A percentile compares a stretch with the other conserved stretches of the same genome.
Evolutionary conservation across 2,329 filamentous ascomycete genomes (phyloP).

Genomic region (Pseudogymnoascus sp.): DNA sequence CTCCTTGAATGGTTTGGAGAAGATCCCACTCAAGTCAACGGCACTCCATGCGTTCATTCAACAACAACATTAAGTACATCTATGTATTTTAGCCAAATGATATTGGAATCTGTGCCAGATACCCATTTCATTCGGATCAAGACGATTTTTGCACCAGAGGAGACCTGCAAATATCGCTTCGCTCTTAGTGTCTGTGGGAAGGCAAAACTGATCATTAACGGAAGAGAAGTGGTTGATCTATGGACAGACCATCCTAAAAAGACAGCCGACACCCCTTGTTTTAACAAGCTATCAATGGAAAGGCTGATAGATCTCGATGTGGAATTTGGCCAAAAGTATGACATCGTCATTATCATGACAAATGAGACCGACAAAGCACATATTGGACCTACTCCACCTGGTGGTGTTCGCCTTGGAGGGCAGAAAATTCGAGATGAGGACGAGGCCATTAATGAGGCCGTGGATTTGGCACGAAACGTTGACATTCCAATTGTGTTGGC

Average conservation of each 20-base stretch:
- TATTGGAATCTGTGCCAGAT: not conserved
- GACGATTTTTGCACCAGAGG: not conserved
- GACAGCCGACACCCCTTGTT: not conserved
- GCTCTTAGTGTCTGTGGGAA: not conserved
- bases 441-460: not conserved
- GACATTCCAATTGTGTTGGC: not conserved
- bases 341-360: not conserved
- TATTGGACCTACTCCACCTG: no score
- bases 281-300: not conserved
- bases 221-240: not conserved
- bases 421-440: not conserved
- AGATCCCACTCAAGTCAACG: not conserved
- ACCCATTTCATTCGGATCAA: not conserved
- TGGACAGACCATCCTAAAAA: not conserved
- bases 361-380: not conserved
- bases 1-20: not conserved
- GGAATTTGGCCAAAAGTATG: not conserved
- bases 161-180: not conserved
- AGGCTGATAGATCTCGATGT: no score
- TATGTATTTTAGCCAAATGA: not conserved
- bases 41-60: not conserved
- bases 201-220: not conserved
- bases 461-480: not conserved
- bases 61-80: not conserved
- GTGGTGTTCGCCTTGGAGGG: not conserved